phyloP scores from a whole-genome alignment of 1,284 basidiomycete species.

The Rhodotorula mucilaginosa region DNA sequence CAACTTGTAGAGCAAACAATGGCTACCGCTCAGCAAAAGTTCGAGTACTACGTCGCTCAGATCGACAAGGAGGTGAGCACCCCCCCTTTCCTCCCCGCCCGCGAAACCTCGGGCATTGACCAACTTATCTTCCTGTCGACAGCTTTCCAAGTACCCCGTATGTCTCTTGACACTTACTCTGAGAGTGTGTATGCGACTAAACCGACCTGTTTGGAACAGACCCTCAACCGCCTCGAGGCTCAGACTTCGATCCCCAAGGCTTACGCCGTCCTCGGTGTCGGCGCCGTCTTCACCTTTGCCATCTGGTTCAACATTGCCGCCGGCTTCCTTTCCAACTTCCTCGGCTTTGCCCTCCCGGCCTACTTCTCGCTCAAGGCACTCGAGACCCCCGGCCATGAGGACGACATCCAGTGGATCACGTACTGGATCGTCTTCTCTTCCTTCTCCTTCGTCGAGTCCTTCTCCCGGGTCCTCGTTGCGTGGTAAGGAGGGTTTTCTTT shows the following conservation, averaged over 20 bases:
- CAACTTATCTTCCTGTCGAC: constrained; percentile 1
- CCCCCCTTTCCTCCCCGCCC: neutral
- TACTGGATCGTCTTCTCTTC: constrained; percentile 76
- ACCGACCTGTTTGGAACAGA: constrained; percentile 36
- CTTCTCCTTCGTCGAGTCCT: constrained; percentile 78
- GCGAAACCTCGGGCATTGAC: neutral
- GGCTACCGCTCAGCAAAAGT: constrained; percentile 44
- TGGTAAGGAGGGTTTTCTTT: constrained; percentile 46
- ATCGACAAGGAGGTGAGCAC: constrained; percentile 44
- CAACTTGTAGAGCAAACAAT: neutral
- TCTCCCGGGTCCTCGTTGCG: constrained; percentile 71
- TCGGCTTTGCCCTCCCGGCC: constrained; percentile 78
- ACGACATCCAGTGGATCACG: constrained; percentile 80
- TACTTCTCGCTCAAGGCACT: constrained; percentile 82
- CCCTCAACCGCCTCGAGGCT: constrained; percentile 77
- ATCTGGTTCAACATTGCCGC: constrained; percentile 78
- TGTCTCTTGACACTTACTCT: neutral
- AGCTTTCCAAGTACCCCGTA: constrained; percentile 84
- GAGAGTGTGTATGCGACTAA: neutral
- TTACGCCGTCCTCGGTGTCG: constrained; percentile 75
- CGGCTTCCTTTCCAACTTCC: constrained; percentile 74
- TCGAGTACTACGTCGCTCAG: constrained; percentile 45
- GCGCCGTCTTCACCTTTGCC: constrained; percentile 58
- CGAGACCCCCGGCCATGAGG: constrained; percentile 56
- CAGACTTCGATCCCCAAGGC: constrained; percentile 91